These are phyloP conservation scores for Claviceps capensis DNA, from an alignment of 2,329 filamentous ascomycete species.

Conservation along the genomic window DNA sequence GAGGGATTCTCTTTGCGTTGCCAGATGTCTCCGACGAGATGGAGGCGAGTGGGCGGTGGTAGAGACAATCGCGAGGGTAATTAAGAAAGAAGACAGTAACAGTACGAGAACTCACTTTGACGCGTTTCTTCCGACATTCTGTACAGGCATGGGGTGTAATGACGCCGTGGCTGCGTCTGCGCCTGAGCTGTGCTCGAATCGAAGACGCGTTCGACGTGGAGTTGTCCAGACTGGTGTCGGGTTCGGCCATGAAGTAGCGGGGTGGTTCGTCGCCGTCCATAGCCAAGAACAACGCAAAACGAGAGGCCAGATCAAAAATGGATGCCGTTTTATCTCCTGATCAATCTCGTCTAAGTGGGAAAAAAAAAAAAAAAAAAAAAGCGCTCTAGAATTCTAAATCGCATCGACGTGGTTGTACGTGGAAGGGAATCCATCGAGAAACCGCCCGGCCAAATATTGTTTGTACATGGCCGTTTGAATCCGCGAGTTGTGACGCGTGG, in stretches of 20 bases:
- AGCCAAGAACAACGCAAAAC: background rate
- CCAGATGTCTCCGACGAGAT: no score
- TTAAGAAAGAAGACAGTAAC: no score
- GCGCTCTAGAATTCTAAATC: no score
- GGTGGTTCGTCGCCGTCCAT: background rate
- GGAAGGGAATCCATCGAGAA: no score
- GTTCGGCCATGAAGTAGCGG: background rate
- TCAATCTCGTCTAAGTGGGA: no score
- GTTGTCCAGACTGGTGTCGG: background rate
- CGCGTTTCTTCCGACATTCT: slow-evolving; percentile 46
- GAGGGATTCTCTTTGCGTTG: no score
- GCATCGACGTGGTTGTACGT: no score
- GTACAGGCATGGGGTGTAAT: slow-evolving; percentile 47
- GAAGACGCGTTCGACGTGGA: background rate
- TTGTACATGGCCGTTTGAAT: background rate
- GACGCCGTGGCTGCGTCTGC: slow-evolving; percentile 37
- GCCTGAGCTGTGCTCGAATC: slow-evolving; percentile 18
- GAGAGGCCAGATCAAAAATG: background rate
- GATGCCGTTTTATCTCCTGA: no score
- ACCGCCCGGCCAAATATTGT: no score
- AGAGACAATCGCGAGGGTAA: no score
- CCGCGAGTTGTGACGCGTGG: background rate
- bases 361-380: no score
- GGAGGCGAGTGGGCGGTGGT: no score
- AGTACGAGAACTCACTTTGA: slow-evolving; percentile 30